A percentile compares a stretch with the other conserved stretches of the same genome.
Evolutionary conservation across 345 rosid genomes (phyloP).

Genomic region (Durio zibethinus): DNA sequence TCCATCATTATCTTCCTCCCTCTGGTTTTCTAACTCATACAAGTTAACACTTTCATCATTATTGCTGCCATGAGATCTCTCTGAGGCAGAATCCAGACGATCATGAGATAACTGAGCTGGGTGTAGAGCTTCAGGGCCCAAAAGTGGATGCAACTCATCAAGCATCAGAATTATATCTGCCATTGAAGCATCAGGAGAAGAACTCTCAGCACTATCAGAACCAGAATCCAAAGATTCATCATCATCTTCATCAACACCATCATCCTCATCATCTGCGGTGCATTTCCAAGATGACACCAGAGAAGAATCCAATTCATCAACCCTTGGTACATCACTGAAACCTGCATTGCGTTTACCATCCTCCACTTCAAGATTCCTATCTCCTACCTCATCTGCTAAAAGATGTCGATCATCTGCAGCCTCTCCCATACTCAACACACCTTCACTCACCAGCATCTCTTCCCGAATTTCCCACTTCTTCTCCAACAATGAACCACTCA

Average conservation of each 20-base stretch:
- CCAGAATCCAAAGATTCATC: slow-evolving; percentile 60
- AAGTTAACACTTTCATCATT: slow-evolving; percentile 51
- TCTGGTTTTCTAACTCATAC: slow-evolving; percentile 53
- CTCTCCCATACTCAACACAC: slow-evolving; percentile 17
- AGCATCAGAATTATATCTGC: slow-evolving; percentile 87
- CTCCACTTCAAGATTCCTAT: slow-evolving; percentile 19
- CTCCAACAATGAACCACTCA: slow-evolving; percentile 29
- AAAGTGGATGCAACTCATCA: slow-evolving; percentile 47
- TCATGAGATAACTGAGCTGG: slow-evolving; percentile 38
- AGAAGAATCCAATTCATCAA: slow-evolving; percentile 33
- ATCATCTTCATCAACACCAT: too few species aligned
- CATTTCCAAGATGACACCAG: slow-evolving; percentile 44
- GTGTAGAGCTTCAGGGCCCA: slow-evolving; percentile 43
- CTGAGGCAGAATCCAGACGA: slow-evolving; percentile 41
- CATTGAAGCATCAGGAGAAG: slow-evolving; percentile 83
- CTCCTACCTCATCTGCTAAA: slow-evolving; percentile 26
- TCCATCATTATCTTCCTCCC: slow-evolving; percentile 46
- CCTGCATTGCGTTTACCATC: slow-evolving; percentile 31
- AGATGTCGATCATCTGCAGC: slow-evolving; percentile 22
- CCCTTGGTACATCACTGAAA: slow-evolving; percentile 30
- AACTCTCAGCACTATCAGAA: slow-evolving; percentile 87
- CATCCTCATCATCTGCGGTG: slow-evolving; percentile 33
- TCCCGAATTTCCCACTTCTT: slow-evolving; percentile 25
- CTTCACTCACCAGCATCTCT: slow-evolving; percentile 26
- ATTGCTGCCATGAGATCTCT: slow-evolving; percentile 39